phyloP scores from a whole-genome alignment of 164 flowering plant genomes.

The Litsea cubeba region DNA sequence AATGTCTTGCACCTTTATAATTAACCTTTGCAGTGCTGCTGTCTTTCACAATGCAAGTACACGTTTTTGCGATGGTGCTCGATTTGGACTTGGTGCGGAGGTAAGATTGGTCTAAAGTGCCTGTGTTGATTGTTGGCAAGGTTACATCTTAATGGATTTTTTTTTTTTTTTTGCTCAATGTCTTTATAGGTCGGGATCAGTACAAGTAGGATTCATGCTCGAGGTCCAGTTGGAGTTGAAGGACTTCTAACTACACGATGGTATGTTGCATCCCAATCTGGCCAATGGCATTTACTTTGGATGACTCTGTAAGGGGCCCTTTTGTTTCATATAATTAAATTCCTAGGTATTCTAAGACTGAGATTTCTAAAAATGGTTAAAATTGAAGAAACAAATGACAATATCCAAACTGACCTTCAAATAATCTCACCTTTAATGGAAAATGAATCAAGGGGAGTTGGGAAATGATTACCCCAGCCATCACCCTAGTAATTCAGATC shows the following conservation, averaged over 20 bases:
- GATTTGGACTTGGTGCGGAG: constrained; percentile 99
- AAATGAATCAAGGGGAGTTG: too few species aligned
- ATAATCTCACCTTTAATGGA: too few species aligned
- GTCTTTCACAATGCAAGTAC: constrained; percentile 98
- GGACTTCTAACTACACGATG: constrained; percentile 91
- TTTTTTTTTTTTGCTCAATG: constrained; percentile 11
- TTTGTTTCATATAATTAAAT: too few species aligned
- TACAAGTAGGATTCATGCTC: constrained; percentile 95
- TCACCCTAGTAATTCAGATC: too few species aligned
- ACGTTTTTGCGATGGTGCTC: constrained; percentile 94
- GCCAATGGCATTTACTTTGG: neutral
- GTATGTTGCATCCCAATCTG: constrained; percentile 29
- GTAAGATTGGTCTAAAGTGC: constrained; percentile 26
- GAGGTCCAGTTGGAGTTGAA: constrained; percentile 98
- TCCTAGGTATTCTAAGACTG: too few species aligned
- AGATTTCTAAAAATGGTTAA: too few species aligned
- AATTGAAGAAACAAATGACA: too few species aligned
- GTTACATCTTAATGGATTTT: neutral
- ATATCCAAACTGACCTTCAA: too few species aligned
- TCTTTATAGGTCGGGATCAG: constrained; percentile 84
- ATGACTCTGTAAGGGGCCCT: neutral
- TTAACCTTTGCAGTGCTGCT: constrained; percentile 71
- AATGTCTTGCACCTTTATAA: neutral
- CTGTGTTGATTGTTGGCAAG: neutral
- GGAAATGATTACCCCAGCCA: too few species aligned